Evolutionary conservation across 768 basidiomycete genomes (phyloP).

Genomic region (Boletus coccyginus): DNA sequence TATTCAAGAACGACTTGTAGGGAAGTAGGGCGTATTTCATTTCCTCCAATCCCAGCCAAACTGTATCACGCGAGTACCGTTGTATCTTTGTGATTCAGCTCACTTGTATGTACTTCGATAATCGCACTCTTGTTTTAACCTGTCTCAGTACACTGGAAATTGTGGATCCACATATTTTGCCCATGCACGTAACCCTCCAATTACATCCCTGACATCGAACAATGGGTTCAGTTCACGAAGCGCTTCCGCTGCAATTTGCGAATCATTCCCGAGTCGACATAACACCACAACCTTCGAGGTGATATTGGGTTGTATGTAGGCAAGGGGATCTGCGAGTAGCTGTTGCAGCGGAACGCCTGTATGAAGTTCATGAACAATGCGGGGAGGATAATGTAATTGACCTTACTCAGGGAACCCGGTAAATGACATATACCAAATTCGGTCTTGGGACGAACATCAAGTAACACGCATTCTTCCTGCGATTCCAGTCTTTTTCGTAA

Average conservation of each 20-base stretch:
- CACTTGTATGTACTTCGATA: constrained; percentile 4
- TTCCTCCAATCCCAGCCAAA: constrained; percentile 8
- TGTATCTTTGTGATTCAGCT: not conserved
- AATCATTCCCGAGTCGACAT: constrained; percentile 92
- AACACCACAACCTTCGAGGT: constrained; percentile 50
- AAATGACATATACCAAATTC: constrained; percentile 89
- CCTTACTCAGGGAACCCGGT: constrained; percentile 69
- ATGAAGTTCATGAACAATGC: constrained; percentile 3
- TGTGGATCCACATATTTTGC: constrained; percentile 62
- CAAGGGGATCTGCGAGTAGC: constrained; percentile 59
- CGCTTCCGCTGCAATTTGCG: constrained; percentile 74
- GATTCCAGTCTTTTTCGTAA: constrained; percentile 39
- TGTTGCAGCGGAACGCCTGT: constrained; percentile 72
- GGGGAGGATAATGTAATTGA: not conserved
- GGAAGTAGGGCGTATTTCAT: constrained; percentile 38
- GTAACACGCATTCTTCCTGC: constrained; percentile 36
- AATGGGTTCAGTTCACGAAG: constrained; percentile 22
- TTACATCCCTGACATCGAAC: constrained; percentile 57
- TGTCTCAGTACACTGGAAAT: constrained; percentile 76
- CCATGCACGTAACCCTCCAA: constrained; percentile 86
- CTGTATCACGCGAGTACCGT: constrained; percentile 4
- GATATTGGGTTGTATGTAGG: constrained; percentile 32
- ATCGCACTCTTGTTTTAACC: not conserved
- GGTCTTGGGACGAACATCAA: constrained; percentile 77
- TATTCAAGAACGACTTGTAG: constrained; percentile 8